A percentile compares a stretch with the other conserved stretches of the same genome.
These are phyloP conservation scores for Aspergillus japonicus DNA, from an alignment of 2,329 filamentous ascomycete species.

Conservation along the genomic window DNA sequence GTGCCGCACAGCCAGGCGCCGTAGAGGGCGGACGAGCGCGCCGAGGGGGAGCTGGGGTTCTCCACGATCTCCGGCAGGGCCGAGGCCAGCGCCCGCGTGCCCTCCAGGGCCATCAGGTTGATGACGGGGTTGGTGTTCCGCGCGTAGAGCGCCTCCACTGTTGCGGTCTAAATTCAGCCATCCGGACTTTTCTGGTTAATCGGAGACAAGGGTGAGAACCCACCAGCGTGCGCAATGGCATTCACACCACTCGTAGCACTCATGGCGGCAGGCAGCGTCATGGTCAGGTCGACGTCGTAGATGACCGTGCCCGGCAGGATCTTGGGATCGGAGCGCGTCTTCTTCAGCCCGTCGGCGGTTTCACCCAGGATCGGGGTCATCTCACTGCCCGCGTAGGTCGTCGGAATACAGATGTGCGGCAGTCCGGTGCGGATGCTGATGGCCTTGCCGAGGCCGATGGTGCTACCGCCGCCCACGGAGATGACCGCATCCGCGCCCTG, in stretches of 20 bases:
- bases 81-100: slow-evolving; percentile 53
- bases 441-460: slow-evolving; percentile 62
- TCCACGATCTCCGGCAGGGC: slow-evolving; percentile 55
- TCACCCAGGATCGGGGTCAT: slow-evolving; percentile 66
- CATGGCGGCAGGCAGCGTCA: slow-evolving; percentile 55
- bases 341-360: slow-evolving; percentile 58
- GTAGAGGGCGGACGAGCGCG: slow-evolving; percentile 57
- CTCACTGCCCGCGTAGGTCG: slow-evolving; percentile 62
- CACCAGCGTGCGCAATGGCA: slow-evolving; percentile 63
- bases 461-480: slow-evolving; percentile 63
- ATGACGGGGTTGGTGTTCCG: slow-evolving; percentile 62
- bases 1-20: slow-evolving; percentile 65
- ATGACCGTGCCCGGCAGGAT: slow-evolving; percentile 62
- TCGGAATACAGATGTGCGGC: slow-evolving; percentile 61
- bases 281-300: slow-evolving; percentile 64
- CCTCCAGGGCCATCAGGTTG: slow-evolving; percentile 58
- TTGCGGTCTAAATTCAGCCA: background rate
- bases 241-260: slow-evolving; percentile 63
- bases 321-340: slow-evolving; percentile 57
- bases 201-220: slow-evolving; percentile 13
- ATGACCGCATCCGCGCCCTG: slow-evolving; percentile 55
- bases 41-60: slow-evolving; percentile 45
- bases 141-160: slow-evolving; percentile 63
- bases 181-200: too few relatives aligned
- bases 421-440: slow-evolving; percentile 54